These are phyloP conservation scores for Aspergillus eucalypticola DNA, from an alignment of 2,329 filamentous ascomycete genomes.

Conservation along the genomic window DNA sequence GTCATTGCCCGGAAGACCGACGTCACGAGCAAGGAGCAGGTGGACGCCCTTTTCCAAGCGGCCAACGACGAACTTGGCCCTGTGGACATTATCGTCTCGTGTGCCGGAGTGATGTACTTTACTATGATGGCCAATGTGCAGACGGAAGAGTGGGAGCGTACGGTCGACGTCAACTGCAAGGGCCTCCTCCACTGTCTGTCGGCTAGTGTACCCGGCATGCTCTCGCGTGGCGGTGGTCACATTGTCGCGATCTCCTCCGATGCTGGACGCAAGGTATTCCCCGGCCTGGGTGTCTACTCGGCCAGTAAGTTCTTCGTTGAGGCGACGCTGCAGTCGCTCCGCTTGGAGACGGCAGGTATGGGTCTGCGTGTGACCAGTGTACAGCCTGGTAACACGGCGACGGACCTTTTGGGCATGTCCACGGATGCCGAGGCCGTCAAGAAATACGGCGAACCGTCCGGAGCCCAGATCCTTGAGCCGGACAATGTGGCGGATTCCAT, in stretches of 20 bases:
- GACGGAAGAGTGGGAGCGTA: slow-evolving; percentile 75
- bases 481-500: slow-evolving; percentile 73
- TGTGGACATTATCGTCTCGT: slow-evolving; percentile 76
- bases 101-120: slow-evolving; percentile 85
- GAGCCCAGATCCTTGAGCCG: slow-evolving; percentile 72
- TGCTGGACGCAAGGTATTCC: slow-evolving; percentile 78
- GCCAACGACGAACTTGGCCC: slow-evolving; percentile 66
- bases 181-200: slow-evolving; percentile 73
- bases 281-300: slow-evolving; percentile 78
- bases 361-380: slow-evolving; percentile 72
- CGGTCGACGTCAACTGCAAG: slow-evolving; percentile 85
- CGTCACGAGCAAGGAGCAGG: slow-evolving; percentile 66
- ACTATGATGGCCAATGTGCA: slow-evolving; percentile 80
- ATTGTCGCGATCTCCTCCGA: slow-evolving; percentile 81
- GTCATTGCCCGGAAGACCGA: slow-evolving; percentile 71
- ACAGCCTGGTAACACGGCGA: slow-evolving; percentile 75
- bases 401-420: slow-evolving; percentile 71
- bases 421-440: slow-evolving; percentile 75
- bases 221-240: slow-evolving; percentile 68
- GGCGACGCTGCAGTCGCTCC: slow-evolving; percentile 72
- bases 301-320: slow-evolving; percentile 85
- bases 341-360: slow-evolving; percentile 72
- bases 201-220: slow-evolving; percentile 69
- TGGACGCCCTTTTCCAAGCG: slow-evolving; percentile 64
- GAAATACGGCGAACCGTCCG: slow-evolving; percentile 74